phyloP scores from a whole-genome alignment of 1,284 basidiomycete genomes.

The Trichosporon coremiiforme region DNA sequence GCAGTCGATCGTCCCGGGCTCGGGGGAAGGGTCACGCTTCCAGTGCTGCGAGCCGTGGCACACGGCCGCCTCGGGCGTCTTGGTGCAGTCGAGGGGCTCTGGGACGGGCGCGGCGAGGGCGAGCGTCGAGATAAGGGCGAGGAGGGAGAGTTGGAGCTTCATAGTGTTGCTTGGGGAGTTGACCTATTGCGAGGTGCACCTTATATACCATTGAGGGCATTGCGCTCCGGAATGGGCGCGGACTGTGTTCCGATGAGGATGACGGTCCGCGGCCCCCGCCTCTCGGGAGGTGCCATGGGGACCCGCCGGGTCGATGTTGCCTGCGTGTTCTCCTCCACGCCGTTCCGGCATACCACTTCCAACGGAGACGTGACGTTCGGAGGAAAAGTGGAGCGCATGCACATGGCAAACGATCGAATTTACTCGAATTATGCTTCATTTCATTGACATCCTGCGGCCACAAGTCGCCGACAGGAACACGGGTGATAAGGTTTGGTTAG shows the following conservation, averaged over 20 bases:
- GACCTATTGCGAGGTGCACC: background rate
- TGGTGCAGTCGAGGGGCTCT: background rate
- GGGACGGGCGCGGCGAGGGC: background rate
- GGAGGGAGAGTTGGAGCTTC: background rate
- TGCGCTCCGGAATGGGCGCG: too few relatives aligned
- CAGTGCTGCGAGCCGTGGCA: background rate
- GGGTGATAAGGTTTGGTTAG: background rate
- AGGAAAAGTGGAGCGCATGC: background rate
- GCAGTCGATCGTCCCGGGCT: too few relatives aligned
- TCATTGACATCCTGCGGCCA: background rate
- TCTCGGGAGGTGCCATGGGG: too few relatives aligned
- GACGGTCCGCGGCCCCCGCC: too few relatives aligned
- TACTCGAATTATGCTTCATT: background rate
- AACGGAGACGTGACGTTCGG: background rate
- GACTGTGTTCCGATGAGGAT: too few relatives aligned
- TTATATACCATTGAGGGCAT: background rate
- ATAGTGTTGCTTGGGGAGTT: background rate
- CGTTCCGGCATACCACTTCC: background rate
- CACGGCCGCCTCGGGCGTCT: background rate
- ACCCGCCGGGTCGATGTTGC: too few relatives aligned
- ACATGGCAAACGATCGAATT: background rate
- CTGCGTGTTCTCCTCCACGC: background rate
- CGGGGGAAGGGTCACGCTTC: background rate
- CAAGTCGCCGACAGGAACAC: background rate
- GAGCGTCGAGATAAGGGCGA: background rate